Base-by-base conservation (phyloP, 495 filamentous ascomycete species). In the Neurospora tetrasperma region DNA sequence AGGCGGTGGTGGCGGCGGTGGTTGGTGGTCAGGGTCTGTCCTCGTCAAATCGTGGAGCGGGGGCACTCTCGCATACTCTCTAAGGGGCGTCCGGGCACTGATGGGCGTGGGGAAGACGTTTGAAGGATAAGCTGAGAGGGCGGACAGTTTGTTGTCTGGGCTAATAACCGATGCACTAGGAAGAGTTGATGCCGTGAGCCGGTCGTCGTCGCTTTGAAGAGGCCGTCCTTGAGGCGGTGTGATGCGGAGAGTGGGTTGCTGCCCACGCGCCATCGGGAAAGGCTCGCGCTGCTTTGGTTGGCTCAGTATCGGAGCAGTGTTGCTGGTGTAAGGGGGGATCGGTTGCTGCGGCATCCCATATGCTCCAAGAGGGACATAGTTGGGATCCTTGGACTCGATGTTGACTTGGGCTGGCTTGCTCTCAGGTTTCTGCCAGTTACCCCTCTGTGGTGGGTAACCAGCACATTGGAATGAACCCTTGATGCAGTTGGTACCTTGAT, bases 381-480 rank as follows among this genome's bases (percentile, higher is more conserved):
- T 86, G 0, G 85, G 85, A 74, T 94, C 92, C 82, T 96, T 97
- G 9, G 93, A 94, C 80, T 96, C 93, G 38, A 97, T 87, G 59
- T 90, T 93, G 74, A 96, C 86, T 46, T 93, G 91, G 5, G 88
- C 76, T 78, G 89, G 78, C 69, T 89, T 86, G 76, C 78, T 85
- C 76, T 89, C 87, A 75, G 86, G 81, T 76, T 88, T 85, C 83
- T 87, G 92, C 92, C 95, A 81, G 84, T 89, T 76, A 82, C 91
- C 83, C 87, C 90, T 73, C 87, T 90, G 76, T 75, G 91, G 91
- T 20, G 83, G 83, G 82, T 99, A 99, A n/a, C 96, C 96, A 77
- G 94, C 92, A 79, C 96, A 99, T 35, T 94, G 84, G 81, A 98
- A 98, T 14, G 93, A 93, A 62, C 96, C 96, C 72, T 93, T 91